Conservation (phyloP, 2,329 filamentous ascomycete species). For the Penicillium freii region DNA sequence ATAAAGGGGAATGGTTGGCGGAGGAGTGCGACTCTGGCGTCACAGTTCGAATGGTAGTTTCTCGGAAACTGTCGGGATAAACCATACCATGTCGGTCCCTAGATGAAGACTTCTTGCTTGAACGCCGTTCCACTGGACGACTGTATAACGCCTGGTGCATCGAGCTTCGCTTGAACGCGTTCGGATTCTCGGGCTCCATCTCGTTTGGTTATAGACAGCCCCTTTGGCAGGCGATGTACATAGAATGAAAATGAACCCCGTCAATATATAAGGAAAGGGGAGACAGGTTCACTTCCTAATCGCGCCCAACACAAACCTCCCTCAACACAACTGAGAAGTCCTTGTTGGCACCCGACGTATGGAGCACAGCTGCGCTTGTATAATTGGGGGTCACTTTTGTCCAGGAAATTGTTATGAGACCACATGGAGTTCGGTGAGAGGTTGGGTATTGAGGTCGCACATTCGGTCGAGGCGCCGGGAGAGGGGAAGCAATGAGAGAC, state of each 20-base stretch:
- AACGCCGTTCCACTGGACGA: constrained; percentile 44
- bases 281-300: constrained; percentile 23
- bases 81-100: constrained; percentile 48
- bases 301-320: constrained; percentile 25
- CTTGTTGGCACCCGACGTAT: constrained; percentile 22
- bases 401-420: constrained; percentile 35
- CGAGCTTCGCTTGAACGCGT: constrained; percentile 43
- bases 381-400: constrained; percentile 35
- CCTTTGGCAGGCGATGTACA: constrained; percentile 18
- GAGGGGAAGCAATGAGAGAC: constrained; percentile 14
- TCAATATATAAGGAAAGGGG: constrained; percentile 22
- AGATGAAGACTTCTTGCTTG: constrained; percentile 50
- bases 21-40: constrained; percentile 45
- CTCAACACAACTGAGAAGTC: constrained; percentile 26
- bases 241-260: constrained; percentile 18
- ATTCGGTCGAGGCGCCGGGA: constrained; percentile 35
- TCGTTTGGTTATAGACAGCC: constrained; percentile 19
- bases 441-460: constrained; percentile 33
- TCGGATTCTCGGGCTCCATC: constrained; percentile 45
- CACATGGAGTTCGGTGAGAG: constrained; percentile 40
- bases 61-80: constrained; percentile 47
- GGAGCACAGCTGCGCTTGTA: constrained; percentile 33
- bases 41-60: constrained; percentile 46
- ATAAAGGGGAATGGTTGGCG: constrained; percentile 39
- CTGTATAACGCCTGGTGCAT: constrained; percentile 39